Base-by-base conservation (phyloP, 2,329 filamentous ascomycete species). In the Exophiala xenobiotica region DNA sequence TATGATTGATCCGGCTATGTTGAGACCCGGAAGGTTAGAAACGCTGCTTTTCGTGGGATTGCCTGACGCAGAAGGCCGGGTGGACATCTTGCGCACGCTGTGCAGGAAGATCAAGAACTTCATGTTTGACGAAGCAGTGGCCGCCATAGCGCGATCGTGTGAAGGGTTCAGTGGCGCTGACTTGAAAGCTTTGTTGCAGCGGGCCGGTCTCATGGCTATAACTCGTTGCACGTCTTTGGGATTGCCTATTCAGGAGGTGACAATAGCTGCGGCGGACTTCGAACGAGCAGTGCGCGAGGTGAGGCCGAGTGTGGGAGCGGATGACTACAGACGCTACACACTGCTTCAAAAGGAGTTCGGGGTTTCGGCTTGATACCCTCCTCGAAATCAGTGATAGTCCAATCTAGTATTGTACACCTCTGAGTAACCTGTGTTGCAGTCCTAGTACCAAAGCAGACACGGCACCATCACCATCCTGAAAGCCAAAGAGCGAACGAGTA, bases 1-100 rank as follows among this genome's bases (percentile, higher is more conserved):
- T 65, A 95, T 96, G 74, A 97, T 99, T 61, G 93, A 99, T 67
- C 85, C 89, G 1, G 93, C 93, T 1, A 95, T 99, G 83, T 79
- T 97, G 8, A 86, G 93, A 1, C 92, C 93, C 0, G 93, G 93
- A 0, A 85, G 93, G 20, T 78, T 99, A 1, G 92, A 91, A 58
- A 92, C 86, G 0, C 81, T 86, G n/a, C 78, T 97, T 20, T 96
- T 92, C 61, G 87, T 99, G 31, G 91, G 93, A 63, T 74, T 97
- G 0, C 93, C 93, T 0, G 85, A 83, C 20, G 76, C 85, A 0
- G 78, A 84, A 6, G 90, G 96, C 66, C 80, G 93, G 11, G 87
- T 88, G 0, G 90, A 95, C 50, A 99, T 99, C 55, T 75, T 99
- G 18, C 78, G 78, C 49, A 89, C 91, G 2, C 65, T 86, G 51